Evolutionary conservation across 1,139 yeast genomes (phyloP), one percentile per base, ranked within the genome.

Genomic region (Wickerhamomyces sp.): DNA sequence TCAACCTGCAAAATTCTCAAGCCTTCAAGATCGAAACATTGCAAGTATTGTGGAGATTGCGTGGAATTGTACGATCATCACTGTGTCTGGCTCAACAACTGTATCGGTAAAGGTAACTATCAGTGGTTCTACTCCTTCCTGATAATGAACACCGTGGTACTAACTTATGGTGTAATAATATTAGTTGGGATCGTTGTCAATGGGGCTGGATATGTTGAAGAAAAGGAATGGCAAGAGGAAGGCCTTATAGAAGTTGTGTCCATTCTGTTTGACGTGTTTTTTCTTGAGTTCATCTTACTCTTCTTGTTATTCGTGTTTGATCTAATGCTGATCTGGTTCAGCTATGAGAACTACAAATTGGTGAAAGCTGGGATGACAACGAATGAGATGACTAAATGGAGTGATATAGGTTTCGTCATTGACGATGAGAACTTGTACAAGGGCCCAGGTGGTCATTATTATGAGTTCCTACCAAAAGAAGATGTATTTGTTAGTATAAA

Each of bases 41-140:
- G 98, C 55, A 68, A 81, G 4, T 66, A 71, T 11, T 91, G 97
- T 57, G 67, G 70, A 33, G 49, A 58, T 18, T 91, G 98, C 55
- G 66, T 82, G 5, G 62, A 79, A 23, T 54, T 82, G 41, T 77
- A 72, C 48, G 98, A 91, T 55, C 98, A 91, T 55, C 97, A 91
- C 59, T 91, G 98, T 54, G 60, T 87, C n/a, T 91, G 96, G 96
- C 62, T 89, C 39, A 89, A 89, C 60, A 88, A 85, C 52, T 91
- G 97, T 58, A 73, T 91, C 22, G 97, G 96, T 0, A 70, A 70
- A 49, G 68, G 74, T 33, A 91, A 91, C 52, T 84, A 77, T 58
- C 64, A 72, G 30, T 85, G 78, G 71, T 91, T 91, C 52, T 49
- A 84, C 35, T 42, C 61, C 8, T 89, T 81, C 50, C 59, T 91